Evolutionary conservation across 306 rosid genomes (phyloP), one percentile per base, ranked within the genome.

Genomic region (Castanea sativa): DNA sequence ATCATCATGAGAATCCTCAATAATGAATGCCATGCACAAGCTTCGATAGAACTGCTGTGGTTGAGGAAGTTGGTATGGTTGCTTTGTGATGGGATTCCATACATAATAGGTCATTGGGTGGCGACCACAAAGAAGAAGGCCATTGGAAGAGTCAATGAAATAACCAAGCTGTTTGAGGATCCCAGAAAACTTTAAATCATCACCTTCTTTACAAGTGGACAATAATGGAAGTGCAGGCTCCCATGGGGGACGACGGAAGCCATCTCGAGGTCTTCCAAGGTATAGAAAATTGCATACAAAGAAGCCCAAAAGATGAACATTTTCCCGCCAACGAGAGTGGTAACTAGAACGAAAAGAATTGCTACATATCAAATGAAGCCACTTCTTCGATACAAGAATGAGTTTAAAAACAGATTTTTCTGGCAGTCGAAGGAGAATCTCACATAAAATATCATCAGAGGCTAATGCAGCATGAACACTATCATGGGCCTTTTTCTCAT

Each of bases 141-240:
- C 93, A 43, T 89, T 81, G 78, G 88, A 85, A 82, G 87, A 82
- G 82, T 88, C 96, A 35, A 92, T 86, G 75, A 90, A 91, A 78
- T 88, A 92, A 56, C 97, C 97, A 53, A 84, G 86, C 73, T 82
- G 78, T 82, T 86, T 91, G 60, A 88, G 88, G 41, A 72, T 71
- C 71, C 91, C 91, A 70, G 96, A 84, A 57, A 35, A 74, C 80
- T 79, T 65, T 76, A 92, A 60, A 84, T 90, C 94, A 84, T 92
- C 93, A 71, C 97, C 92, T 43, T 92, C 97, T 82, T 84, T 85
- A 79, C 92, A 89, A 63, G 96, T 83, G 58, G 97, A 86, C 80
- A 92, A 82, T 23, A 90, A 81, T 1, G 90, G 90, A 74, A 92
- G 87, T 25, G 93, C 87, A 67, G 91, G 97, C 80, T 92, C 96